These are phyloP conservation scores for Podila horticola DNA, from an alignment of 192 early-diverging fungal genomes.

Conservation along the genomic window DNA sequence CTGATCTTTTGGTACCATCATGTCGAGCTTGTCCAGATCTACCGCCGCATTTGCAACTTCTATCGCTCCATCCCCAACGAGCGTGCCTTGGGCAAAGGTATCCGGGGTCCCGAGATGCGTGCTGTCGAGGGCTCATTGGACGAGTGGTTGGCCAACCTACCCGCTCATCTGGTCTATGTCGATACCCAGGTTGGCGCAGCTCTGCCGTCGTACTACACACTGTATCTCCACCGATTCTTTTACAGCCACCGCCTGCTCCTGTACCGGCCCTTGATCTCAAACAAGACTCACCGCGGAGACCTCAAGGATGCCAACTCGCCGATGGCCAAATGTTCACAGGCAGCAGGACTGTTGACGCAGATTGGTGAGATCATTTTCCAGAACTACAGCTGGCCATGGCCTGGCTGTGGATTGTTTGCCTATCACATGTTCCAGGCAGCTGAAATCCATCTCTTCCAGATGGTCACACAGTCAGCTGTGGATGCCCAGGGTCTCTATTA, in stretches of 20 bases:
- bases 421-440: conserved; percentile 52
- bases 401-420: conserved; percentile 50
- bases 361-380: conserved; percentile 53
- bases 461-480: conserved; percentile 35
- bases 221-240: conserved; percentile 50
- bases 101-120: conserved; percentile 26
- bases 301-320: conserved; percentile 33
- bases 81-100: conserved; percentile 9
- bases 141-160: conserved; percentile 34
- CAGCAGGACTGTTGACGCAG: conserved; percentile 38
- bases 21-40: conserved; percentile 46
- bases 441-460: conserved; percentile 51
- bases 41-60: conserved; percentile 42
- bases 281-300: conserved; percentile 40
- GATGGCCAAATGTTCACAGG: conserved; percentile 41
- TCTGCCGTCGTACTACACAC: conserved; percentile 48
- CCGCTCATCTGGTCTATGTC: conserved; percentile 42
- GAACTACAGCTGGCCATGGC: conserved; percentile 53
- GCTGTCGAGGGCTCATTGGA: conserved; percentile 28
- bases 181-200: conserved; percentile 13
- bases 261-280: conserved; percentile 43
- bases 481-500: conserved; percentile 43
- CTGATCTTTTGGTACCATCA: conserved; percentile 52
- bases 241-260: conserved; percentile 41
- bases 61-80: conserved; percentile 29